These are phyloP conservation scores for Trifolium dubium DNA, from an alignment of 306 rosid genomes.

Conservation along the genomic window DNA sequence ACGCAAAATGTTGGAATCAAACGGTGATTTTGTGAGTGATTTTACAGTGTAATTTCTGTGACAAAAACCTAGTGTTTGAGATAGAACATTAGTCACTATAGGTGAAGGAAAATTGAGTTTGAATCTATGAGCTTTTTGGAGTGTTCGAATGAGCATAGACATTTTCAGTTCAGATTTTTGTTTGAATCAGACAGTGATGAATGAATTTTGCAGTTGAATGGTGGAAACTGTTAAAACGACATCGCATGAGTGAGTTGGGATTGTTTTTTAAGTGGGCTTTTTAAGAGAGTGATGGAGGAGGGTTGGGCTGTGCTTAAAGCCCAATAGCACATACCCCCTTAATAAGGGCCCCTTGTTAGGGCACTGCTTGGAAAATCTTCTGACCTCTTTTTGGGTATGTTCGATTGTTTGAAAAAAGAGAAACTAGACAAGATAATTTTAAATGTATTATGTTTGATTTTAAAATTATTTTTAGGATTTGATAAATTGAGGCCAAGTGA, in stretches of 20 bases:
- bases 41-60: constrained; percentile 43
- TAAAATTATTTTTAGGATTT: too few relatives aligned
- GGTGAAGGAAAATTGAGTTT: constrained; percentile 12
- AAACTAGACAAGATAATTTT: too few relatives aligned
- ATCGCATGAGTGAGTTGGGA: background rate
- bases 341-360: background rate
- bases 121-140: constrained; percentile 34
- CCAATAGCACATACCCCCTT: background rate
- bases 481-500: too few relatives aligned
- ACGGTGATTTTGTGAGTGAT: constrained; percentile 60
- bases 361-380: background rate
- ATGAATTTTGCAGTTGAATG: background rate
- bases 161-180: constrained; percentile 40
- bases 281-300: background rate
- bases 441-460: too few relatives aligned
- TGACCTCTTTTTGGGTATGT: too few relatives aligned
- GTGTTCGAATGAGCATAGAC: constrained; percentile 56
- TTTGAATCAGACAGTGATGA: background rate
- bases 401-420: too few relatives aligned
- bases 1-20: constrained; percentile 70
- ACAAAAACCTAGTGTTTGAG: constrained; percentile 1
- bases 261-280: too few relatives aligned
- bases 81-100: background rate
- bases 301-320: background rate
- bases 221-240: background rate